Evolutionary conservation across 2,329 filamentous ascomycete genomes (phyloP).

Genomic region (Aspergillus pseudoviridinutans): DNA sequence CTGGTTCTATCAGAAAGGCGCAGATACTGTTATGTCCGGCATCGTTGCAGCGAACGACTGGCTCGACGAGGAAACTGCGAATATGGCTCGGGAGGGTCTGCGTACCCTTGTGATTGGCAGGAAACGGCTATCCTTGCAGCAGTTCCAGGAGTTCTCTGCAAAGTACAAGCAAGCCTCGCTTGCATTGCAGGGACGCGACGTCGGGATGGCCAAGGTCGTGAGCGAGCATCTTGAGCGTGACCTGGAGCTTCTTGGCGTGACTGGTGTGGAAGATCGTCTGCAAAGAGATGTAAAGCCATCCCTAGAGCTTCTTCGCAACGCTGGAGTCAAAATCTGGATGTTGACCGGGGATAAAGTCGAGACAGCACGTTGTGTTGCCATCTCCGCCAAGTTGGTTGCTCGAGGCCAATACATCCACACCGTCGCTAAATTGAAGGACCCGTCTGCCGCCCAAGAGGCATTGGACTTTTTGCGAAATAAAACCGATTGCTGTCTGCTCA

Average conservation of each 20-base stretch:
- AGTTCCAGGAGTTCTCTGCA: conserved; percentile 75
- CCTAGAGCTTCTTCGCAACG: conserved; percentile 89
- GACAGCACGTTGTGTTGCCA: conserved; percentile 91
- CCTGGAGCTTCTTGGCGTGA: conserved; percentile 91
- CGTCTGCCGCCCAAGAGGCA: conserved; percentile 80
- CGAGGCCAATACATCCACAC: conserved; percentile 95
- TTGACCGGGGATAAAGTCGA: conserved; percentile 98
- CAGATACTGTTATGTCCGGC: conserved; percentile 94
- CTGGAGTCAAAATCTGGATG: conserved; percentile 99
- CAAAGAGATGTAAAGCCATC: conserved; percentile 95
- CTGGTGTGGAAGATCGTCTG: conserved; percentile 94
- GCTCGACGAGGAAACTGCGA: conserved; percentile 98
- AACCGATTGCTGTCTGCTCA: conserved; percentile 79
- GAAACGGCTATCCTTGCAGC: conserved; percentile 71
- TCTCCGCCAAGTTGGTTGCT: conserved; percentile 89
- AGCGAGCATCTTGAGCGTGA: conserved; percentile 79
- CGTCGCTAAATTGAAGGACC: conserved; percentile 76
- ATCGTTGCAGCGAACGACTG: conserved; percentile 97
- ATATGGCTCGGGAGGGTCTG: conserved; percentile 96
- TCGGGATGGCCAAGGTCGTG: conserved; percentile 74
- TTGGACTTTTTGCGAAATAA: conserved; percentile 86
- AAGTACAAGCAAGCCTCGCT: conserved; percentile 77
- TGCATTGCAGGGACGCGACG: conserved; percentile 73
- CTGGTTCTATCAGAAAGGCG: conserved; percentile 98
- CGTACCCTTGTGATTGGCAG: conserved; percentile 93